These are phyloP conservation scores for Zymoseptoria brevis DNA, from an alignment of 2,329 filamentous ascomycete species.

Conservation along the genomic window DNA sequence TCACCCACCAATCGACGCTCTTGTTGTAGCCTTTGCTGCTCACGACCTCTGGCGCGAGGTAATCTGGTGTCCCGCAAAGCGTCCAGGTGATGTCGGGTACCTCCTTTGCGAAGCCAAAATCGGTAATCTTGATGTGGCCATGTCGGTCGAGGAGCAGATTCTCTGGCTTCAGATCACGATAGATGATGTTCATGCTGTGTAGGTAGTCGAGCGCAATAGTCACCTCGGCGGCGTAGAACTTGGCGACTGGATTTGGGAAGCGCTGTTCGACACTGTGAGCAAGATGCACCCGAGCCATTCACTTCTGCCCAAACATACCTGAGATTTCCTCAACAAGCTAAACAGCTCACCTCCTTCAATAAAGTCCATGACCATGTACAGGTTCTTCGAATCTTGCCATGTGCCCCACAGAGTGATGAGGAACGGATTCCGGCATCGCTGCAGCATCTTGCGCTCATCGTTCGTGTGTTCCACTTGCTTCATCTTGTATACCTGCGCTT, in stretches of 20 bases:
- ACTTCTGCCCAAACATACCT: constrained; percentile 48
- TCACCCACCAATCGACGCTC: constrained; percentile 87
- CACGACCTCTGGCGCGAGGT: constrained; percentile 95
- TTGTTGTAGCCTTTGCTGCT: constrained; percentile 99
- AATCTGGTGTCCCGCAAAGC: constrained; percentile 93
- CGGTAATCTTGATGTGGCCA: constrained; percentile 81
- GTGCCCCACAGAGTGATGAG: constrained; percentile 97
- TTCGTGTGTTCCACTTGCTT: constrained; percentile 99
- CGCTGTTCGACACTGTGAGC: constrained; percentile 50
- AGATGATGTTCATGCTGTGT: constrained; percentile 92
- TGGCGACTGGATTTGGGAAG: constrained; percentile 96
- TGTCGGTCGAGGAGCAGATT: constrained; percentile 80
- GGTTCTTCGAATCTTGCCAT: constrained; percentile 87
- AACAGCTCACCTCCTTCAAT: constrained; percentile 97
- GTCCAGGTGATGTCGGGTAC: constrained; percentile 99
- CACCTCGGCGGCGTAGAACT: constrained; percentile 97
- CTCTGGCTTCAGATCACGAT: constrained; percentile 95
- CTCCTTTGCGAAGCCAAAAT: constrained; percentile 97
- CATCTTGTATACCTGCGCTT: constrained; percentile 98
- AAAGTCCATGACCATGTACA: constrained; percentile 99
- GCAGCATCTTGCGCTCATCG: constrained; percentile 91
- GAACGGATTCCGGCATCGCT: constrained; percentile 95
- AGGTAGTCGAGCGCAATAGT: constrained; percentile 92
- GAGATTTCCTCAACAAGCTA: constrained; percentile 86
- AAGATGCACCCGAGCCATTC: neutral